Evolutionary conservation across 306 rosid genomes (phyloP).

Genomic region (Medicago lupulina): DNA sequence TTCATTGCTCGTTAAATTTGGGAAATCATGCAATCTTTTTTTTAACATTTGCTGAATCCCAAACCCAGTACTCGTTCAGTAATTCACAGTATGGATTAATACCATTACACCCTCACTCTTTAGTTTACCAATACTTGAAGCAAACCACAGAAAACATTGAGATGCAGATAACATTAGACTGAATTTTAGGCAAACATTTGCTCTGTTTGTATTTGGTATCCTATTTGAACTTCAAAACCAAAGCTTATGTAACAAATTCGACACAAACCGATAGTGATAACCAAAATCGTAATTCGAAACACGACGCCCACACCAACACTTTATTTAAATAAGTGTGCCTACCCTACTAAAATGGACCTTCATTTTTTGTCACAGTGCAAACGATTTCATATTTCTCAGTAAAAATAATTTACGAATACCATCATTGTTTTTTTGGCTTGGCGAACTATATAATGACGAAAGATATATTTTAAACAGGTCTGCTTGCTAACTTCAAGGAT

Average conservation of each 20-base stretch:
- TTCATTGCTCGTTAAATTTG: slow-evolving; percentile 37
- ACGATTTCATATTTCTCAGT: not conserved
- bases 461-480: slow-evolving; percentile 8
- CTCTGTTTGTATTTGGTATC: not conserved
- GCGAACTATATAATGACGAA: slow-evolving; percentile 25
- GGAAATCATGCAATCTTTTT: not conserved
- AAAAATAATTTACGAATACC: slow-evolving; percentile 14
- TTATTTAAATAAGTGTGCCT: too few species aligned
- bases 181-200: not conserved
- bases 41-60: slow-evolving; percentile 18
- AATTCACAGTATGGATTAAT: slow-evolving; percentile 37
- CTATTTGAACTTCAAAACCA: slow-evolving; percentile 1
- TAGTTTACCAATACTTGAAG: not conserved
- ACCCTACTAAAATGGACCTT: too few species aligned
- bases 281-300: not conserved
- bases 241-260: not conserved
- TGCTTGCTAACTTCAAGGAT: slow-evolving; percentile 36
- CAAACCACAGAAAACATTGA: not conserved
- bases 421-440: slow-evolving; percentile 25
- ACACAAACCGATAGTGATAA: not conserved
- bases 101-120: not conserved
- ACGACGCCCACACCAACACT: not conserved
- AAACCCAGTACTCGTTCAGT: slow-evolving; percentile 14
- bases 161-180: not conserved
- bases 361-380: not conserved